Evolutionary conservation across 225 moss, liverwort and hornwort genomes (phyloP).

Genomic region (Physcomitrium patens): DNA sequence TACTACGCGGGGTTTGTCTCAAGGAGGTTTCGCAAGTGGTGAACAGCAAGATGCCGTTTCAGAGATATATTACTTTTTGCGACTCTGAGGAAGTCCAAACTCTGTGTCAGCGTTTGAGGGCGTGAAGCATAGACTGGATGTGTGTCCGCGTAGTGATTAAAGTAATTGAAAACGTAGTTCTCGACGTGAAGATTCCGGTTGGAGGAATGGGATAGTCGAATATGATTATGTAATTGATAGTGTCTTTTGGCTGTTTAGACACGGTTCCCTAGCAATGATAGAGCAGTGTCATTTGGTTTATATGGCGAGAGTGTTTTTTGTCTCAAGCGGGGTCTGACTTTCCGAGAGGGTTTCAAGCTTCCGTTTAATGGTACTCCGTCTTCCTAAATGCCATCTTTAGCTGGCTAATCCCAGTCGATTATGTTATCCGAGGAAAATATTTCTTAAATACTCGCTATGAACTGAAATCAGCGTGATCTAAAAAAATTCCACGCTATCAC

Average conservation of each 20-base stretch:
- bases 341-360: conserved; percentile 6
- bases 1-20: not conserved
- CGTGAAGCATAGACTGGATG: not conserved
- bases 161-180: not conserved
- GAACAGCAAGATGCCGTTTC: not conserved
- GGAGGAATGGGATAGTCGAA: conserved; percentile 4
- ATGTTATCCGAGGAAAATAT: not conserved
- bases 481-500: not conserved
- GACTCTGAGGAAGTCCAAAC: not conserved
- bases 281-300: not conserved
- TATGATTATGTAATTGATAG: not conserved
- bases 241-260: not conserved
- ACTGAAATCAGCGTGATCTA: not conserved
- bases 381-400: not conserved
- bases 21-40: not conserved
- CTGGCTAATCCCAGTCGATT: not conserved
- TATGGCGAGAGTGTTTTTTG: not conserved
- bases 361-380: not conserved
- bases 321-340: not conserved
- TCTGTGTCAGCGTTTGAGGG: not conserved
- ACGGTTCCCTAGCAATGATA: not conserved
- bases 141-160: not conserved
- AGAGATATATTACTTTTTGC: not conserved
- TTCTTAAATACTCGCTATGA: not conserved
- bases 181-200: not conserved